Conservation (phyloP, 1,284 basidiomycete genomes). For the Tetrapyrgos nigripes region DNA sequence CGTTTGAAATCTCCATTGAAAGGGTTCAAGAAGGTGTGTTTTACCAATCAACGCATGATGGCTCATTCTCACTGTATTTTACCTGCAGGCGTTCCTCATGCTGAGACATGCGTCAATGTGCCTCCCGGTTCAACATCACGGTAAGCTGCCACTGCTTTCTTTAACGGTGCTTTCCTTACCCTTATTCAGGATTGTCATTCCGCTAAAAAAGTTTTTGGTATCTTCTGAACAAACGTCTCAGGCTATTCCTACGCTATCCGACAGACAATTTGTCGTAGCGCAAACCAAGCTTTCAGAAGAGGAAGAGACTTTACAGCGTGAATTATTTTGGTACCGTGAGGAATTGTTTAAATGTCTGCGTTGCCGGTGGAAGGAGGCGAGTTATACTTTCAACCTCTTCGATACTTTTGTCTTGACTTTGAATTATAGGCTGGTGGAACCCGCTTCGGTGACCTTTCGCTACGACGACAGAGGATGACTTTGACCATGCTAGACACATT, state of each 20-base stretch:
- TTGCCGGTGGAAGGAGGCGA: slow-evolving; percentile 86
- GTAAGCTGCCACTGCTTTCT: slow-evolving; percentile 43
- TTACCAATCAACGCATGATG: background rate
- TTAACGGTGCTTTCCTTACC: slow-evolving; percentile 8
- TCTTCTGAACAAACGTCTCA: slow-evolving; percentile 60
- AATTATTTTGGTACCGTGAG: slow-evolving; percentile 95
- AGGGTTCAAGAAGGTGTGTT: slow-evolving; percentile 64
- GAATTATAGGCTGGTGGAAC: slow-evolving; percentile 71
- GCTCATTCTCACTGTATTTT: background rate
- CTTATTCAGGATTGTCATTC: slow-evolving; percentile 72
- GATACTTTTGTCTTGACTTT: slow-evolving; percentile 13
- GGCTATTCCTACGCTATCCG: slow-evolving; percentile 84
- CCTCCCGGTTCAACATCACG: slow-evolving; percentile 86
- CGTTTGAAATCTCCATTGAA: slow-evolving; percentile 86
- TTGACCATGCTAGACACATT: slow-evolving; percentile 78
- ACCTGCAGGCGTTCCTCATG: slow-evolving; percentile 44
- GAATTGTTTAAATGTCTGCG: slow-evolving; percentile 74
- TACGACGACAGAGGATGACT: slow-evolving; percentile 80
- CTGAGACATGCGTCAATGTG: slow-evolving; percentile 65
- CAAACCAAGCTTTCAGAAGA: slow-evolving; percentile 67
- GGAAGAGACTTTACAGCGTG: slow-evolving; percentile 69
- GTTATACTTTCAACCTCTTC: slow-evolving; percentile 16
- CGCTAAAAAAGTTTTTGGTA: slow-evolving; percentile 74
- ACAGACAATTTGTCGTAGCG: slow-evolving; percentile 92
- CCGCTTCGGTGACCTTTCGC: slow-evolving; percentile 75